Conservation (phyloP, 2,329 filamentous ascomycete species). For the Colletotrichum tanaceti region DNA sequence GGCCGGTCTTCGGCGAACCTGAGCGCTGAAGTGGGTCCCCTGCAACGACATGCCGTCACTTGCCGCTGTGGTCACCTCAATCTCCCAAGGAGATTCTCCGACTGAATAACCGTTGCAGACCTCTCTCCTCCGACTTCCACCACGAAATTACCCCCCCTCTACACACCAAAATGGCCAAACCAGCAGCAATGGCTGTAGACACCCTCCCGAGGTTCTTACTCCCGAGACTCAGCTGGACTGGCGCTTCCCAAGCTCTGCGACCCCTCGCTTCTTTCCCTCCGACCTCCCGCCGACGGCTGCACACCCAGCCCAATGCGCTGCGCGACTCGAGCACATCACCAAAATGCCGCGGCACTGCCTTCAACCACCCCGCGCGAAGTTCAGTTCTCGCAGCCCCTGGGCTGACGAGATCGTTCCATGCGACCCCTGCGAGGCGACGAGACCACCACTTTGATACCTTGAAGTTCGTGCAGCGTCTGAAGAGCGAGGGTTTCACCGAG, state of each 20-base stretch:
- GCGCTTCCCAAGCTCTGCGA: conserved; percentile 45
- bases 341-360: conserved; percentile 26
- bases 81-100: conserved; percentile 20
- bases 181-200: conserved; percentile 49
- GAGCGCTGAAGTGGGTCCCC: conserved; percentile 27
- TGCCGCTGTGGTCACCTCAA: conserved; percentile 14
- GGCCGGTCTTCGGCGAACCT: conserved; percentile 35
- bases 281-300: conserved; percentile 40
- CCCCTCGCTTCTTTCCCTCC: conserved; percentile 45
- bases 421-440: conserved; percentile 68
- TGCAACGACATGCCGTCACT: conserved; percentile 38
- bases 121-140: conserved; percentile 10
- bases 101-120: neutral
- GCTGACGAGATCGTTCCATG: conserved; percentile 71
- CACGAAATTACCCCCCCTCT: neutral
- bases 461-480: conserved; percentile 92
- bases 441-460: conserved; percentile 99
- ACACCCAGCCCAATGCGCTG: conserved; percentile 43
- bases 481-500: conserved; percentile 93
- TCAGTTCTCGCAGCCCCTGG: conserved; percentile 47
- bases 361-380: conserved; percentile 21
- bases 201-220: conserved; percentile 65
- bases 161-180: conserved; percentile 45
- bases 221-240: conserved; percentile 66
- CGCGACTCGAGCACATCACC: conserved; percentile 43